These are phyloP conservation scores for Amylostereum chailletii DNA, from an alignment of 1,284 basidiomycete genomes.

Conservation along the genomic window DNA sequence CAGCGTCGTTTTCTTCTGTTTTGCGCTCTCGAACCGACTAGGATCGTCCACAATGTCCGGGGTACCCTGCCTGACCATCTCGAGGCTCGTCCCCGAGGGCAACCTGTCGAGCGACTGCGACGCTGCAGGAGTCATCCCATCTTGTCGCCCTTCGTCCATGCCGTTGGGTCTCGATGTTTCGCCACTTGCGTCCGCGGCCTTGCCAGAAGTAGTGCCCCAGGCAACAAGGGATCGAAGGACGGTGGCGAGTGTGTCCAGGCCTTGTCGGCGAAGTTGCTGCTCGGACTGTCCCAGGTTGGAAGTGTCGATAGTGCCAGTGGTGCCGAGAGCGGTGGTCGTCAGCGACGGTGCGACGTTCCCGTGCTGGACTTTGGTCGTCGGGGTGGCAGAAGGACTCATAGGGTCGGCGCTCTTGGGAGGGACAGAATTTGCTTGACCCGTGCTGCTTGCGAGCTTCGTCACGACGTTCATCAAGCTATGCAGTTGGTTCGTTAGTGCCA, in stretches of 20 bases:
- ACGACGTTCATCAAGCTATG: conserved; percentile 87
- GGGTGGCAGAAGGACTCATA: conserved; percentile 47
- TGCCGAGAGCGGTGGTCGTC: conserved; percentile 60
- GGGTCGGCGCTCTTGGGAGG: conserved; percentile 48
- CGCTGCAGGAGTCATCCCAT: conserved; percentile 44
- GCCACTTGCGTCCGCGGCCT: conserved; percentile 31
- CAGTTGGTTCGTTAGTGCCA: neutral
- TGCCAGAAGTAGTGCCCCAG: conserved; percentile 70
- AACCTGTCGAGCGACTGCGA: conserved; percentile 38
- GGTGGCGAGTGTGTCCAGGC: conserved; percentile 82
- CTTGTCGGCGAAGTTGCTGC: conserved; percentile 77
- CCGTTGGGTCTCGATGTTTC: conserved; percentile 35
- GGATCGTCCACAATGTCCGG: conserved; percentile 75
- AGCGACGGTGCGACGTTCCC: conserved; percentile 44
- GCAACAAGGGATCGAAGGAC: conserved; percentile 83
- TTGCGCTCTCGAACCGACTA: conserved; percentile 89
- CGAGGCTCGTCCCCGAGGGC: conserved; percentile 35
- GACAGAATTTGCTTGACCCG: conserved; percentile 19
- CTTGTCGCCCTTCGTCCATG: conserved; percentile 42
- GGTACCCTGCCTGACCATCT: conserved; percentile 55
- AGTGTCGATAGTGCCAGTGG: conserved; percentile 61
- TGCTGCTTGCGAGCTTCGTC: conserved; percentile 79
- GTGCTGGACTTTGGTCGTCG: conserved; percentile 41
- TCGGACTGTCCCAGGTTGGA: conserved; percentile 68
- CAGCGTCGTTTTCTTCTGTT: conserved; percentile 93